Percentiles rank a stretch among this genome's conserved stretches.
These are phyloP conservation scores for Ambrosia artemisiifolia DNA, from an alignment of 129 eudicot genomes.

Conservation along the genomic window DNA sequence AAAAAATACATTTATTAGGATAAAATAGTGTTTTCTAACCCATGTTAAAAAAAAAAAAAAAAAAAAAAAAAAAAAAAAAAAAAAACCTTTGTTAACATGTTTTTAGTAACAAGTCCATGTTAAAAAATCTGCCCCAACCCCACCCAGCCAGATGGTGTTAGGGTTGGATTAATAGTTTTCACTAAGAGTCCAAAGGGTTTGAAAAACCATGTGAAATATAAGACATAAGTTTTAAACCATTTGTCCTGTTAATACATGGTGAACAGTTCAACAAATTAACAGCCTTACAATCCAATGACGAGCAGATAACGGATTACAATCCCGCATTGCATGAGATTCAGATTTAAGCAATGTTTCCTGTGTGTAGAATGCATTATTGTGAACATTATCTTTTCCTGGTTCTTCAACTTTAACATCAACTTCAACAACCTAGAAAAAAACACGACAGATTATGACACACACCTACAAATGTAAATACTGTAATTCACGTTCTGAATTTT, in stretches of 20 bases:
- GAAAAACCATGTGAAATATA: background rate
- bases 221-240: background rate
- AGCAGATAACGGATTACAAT: slow-evolving; percentile 76
- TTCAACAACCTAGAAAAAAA: slow-evolving; percentile 70
- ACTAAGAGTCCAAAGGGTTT: background rate
- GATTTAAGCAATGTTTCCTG: slow-evolving; percentile 83
- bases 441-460: background rate
- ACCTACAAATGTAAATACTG: background rate
- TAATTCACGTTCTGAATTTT: background rate
- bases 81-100: background rate
- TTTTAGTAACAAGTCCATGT: background rate
- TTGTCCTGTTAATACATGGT: background rate
- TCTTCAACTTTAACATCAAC: slow-evolving; percentile 88
- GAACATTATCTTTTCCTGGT: slow-evolving; percentile 80
- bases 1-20: background rate
- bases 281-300: slow-evolving; percentile 73
- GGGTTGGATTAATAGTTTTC: background rate
- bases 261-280: background rate
- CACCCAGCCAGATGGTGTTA: background rate
- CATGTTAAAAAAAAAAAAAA: too few species aligned
- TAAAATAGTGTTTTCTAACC: too few species aligned
- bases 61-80: too few species aligned
- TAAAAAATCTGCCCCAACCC: background rate
- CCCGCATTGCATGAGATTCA: slow-evolving; percentile 91
- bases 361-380: slow-evolving; percentile 87